phyloP scores from a whole-genome alignment of 1,139 yeast species.

The Taiozyma sp. region DNA sequence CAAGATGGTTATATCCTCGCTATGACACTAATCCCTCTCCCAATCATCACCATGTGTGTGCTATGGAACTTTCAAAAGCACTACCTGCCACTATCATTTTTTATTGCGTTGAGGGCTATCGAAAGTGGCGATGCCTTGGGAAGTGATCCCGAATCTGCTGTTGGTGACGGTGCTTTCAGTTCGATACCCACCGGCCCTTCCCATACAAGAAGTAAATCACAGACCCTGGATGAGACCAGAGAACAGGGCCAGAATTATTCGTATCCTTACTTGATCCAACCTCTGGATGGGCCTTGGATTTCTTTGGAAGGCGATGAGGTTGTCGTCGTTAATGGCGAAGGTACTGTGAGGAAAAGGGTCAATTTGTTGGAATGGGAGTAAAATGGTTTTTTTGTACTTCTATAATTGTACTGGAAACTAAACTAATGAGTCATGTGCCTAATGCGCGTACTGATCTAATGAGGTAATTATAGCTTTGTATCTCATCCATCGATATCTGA shows the following conservation, averaged over 20 bases:
- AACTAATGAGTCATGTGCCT: neutral
- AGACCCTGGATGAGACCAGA: constrained; percentile 63
- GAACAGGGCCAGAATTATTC: constrained; percentile 62
- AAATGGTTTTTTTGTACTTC: neutral
- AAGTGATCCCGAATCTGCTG: constrained; percentile 12
- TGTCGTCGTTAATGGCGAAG: constrained; percentile 55
- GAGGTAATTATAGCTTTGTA: too few relatives aligned
- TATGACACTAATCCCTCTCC: constrained; percentile 67
- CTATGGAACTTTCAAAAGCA: constrained; percentile 81
- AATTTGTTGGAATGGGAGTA: constrained; percentile 47
- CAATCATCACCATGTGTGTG: constrained; percentile 59
- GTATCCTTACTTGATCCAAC: constrained; percentile 66
- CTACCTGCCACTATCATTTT: constrained; percentile 74
- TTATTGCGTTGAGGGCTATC: constrained; percentile 78
- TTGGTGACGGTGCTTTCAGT: constrained; percentile 21
- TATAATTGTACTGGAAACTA: neutral
- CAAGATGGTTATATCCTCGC: constrained; percentile 72
- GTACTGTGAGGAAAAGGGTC: constrained; percentile 45
- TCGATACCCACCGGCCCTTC: neutral
- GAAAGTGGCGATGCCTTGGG: constrained; percentile 16
- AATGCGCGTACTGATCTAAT: too few relatives aligned
- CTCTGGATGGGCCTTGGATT: constrained; percentile 80
- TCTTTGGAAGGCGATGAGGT: constrained; percentile 63
- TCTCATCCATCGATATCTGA: too few relatives aligned
- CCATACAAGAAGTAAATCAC: constrained; percentile 8